phyloP scores from a whole-genome alignment of 176 grass and related monocot species.

The Oryza coarctata region DNA sequence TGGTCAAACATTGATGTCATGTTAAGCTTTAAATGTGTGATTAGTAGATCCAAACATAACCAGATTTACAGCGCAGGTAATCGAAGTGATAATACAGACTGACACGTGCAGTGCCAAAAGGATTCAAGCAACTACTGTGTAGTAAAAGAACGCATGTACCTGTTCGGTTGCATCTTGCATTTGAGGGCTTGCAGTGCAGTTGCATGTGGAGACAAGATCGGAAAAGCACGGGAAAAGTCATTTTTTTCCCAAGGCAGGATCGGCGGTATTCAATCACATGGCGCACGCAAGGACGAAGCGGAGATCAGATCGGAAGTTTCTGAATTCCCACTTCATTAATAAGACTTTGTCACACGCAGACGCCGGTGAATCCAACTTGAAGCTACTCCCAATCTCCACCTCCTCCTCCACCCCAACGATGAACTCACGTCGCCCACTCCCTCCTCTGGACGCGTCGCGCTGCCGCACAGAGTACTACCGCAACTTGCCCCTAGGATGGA shows the following conservation, averaged over 20 bases:
- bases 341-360: background rate
- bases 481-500: background rate
- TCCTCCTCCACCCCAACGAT: constrained; percentile 13
- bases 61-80: no score
- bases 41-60: background rate
- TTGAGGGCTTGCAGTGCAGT: no score
- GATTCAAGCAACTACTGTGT: background rate
- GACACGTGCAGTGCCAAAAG: background rate
- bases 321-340: background rate
- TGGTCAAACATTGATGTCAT: no score
- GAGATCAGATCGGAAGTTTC: constrained; percentile 46
- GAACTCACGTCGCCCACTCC: background rate
- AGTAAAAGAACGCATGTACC: background rate
- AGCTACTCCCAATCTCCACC: background rate
- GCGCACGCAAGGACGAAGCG: constrained; percentile 4
- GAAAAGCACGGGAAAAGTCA: background rate
- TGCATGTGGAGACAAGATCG: background rate
- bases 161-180: background rate
- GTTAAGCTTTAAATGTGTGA: no score
- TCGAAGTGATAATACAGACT: background rate
- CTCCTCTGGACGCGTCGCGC: constrained; percentile 25
- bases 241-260: background rate
- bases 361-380: constrained; percentile 30
- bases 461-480: background rate
- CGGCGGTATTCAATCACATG: constrained; percentile 22